Evolutionary conservation across 1,139 yeast species (phyloP).

Genomic region (Candida sojae): DNA sequence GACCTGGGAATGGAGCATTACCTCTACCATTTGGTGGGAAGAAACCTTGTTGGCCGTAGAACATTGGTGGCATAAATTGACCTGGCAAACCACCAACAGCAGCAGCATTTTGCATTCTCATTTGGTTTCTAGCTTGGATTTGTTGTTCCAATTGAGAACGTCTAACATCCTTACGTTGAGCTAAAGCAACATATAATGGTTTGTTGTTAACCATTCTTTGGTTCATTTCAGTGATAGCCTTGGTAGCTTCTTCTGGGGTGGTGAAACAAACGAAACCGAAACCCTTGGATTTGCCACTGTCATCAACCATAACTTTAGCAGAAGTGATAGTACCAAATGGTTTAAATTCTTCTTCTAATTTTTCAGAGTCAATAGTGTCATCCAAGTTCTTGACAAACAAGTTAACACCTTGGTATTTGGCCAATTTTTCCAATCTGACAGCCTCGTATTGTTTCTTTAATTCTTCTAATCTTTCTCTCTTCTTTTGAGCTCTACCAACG

Average conservation of each 20-base stretch:
- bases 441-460: constrained; percentile 95
- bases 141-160: constrained; percentile 97
- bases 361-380: constrained; percentile 88
- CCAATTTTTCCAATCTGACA: constrained; percentile 87
- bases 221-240: constrained; percentile 98
- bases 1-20: constrained; percentile 77
- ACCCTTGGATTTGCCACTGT: constrained; percentile 93
- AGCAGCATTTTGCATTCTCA: constrained; percentile 96
- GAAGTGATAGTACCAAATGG: constrained; percentile 95
- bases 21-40: constrained; percentile 83
- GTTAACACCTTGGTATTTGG: constrained; percentile 97
- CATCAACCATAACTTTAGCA: constrained; percentile 96
- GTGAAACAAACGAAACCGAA: constrained; percentile 99
- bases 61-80: constrained; percentile 94
- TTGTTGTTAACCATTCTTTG: constrained; percentile 94
- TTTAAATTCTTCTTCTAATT: constrained; percentile 87
- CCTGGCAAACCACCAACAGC: constrained; percentile 89
- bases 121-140: constrained; percentile 96
- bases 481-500: constrained; percentile 99
- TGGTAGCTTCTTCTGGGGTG: constrained; percentile 97
- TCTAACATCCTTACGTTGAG: constrained; percentile 98
- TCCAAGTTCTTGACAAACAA: constrained; percentile 96
- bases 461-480: constrained; percentile 96
- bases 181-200: constrained; percentile 98
- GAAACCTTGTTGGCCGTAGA: constrained; percentile 87